Base-by-base conservation (phyloP, 371 early-diverging fungal genomes). In the Aphelidium insulamus region DNA sequence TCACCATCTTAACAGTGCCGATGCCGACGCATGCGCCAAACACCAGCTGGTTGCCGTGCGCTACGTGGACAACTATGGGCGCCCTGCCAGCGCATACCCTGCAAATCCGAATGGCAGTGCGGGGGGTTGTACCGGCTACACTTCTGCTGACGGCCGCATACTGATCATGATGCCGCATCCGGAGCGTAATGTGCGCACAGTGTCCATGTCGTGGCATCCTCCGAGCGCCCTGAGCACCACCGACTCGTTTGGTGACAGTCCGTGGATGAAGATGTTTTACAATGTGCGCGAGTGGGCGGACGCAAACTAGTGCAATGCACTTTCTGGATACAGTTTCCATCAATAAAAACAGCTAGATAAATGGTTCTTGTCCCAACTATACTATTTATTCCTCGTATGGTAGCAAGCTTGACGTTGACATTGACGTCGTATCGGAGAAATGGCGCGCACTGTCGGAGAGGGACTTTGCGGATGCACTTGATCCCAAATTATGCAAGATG, bases 121-220 rank as follows among this genome's bases (percentile, higher is more conserved):
- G n/a, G 32, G 57, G 30, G 87, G 83, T 38, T 62, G 91, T 37
- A 72, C 92, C 17, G 91, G 77, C 18, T 62, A 84, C 3, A 52
- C 67, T 28, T 72, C 77, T 0, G 64, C 68, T 29, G 73, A 81
- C 38, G 95, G 92, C 12, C 71, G 91, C 37, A 78, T 88, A 4
- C 46, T 87, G 43, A 77, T 77, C 17, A 61, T 91, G 62, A 95
- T 95, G 95, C 95, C 95, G 35, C 95, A 95, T 45, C 95, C 95
- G 9, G 95, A 95, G 60, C 71, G 95, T 33, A 78, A 79, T 26
- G 65, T 80, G 2, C 59, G 78, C 26, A 68, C 71, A 25, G 67
- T 72, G 35, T 62, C 78, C 32, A 84, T 85, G 49, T 86, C 90
- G 12, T 94, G 79, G 73, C 62, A 75, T 32, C 79, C 82, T n/a